Evolutionary conservation across 805 yeast genomes (phyloP).

Genomic region (Saturnispora hagleri): DNA sequence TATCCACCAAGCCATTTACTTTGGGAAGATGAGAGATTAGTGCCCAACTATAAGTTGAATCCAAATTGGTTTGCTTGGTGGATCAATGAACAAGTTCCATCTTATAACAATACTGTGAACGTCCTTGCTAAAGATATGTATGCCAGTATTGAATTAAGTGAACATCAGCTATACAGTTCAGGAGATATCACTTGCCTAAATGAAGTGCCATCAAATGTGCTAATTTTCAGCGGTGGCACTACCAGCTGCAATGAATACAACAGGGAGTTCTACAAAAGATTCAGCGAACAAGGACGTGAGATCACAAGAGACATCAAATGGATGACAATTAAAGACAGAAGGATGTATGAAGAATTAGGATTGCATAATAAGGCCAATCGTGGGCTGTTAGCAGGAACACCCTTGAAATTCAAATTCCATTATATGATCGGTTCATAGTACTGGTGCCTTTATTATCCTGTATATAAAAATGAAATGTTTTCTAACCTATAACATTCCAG

Average conservation of each 20-base stretch:
- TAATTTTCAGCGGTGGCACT: background rate
- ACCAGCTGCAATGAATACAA: conserved; percentile 16
- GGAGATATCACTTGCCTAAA: background rate
- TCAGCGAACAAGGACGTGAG: conserved; percentile 18
- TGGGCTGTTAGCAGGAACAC: conserved; percentile 10
- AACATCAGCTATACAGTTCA: background rate
- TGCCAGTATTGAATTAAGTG: conserved; percentile 32
- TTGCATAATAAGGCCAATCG: background rate
- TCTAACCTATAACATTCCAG: too few species aligned
- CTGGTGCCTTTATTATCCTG: too few species aligned
- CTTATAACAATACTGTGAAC: conserved; percentile 32
- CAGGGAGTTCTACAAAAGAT: conserved; percentile 20
- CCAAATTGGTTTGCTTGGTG: conserved; percentile 27
- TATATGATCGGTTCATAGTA: conserved; percentile 10
- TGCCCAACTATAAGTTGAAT: background rate
- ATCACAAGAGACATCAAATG: conserved; percentile 24
- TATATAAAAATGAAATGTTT: too few species aligned
- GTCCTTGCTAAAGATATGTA: conserved; percentile 37
- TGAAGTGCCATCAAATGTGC: background rate
- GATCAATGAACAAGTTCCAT: conserved; percentile 25
- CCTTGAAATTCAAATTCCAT: conserved; percentile 23
- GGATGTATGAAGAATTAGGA: conserved; percentile 16
- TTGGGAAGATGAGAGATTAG: background rate
- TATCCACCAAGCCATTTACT: conserved; percentile 14
- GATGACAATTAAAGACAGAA: conserved; percentile 21